These are phyloP conservation scores for Torulaspora gathmanii DNA, from an alignment of 805 yeast genomes.

Conservation along the genomic window DNA sequence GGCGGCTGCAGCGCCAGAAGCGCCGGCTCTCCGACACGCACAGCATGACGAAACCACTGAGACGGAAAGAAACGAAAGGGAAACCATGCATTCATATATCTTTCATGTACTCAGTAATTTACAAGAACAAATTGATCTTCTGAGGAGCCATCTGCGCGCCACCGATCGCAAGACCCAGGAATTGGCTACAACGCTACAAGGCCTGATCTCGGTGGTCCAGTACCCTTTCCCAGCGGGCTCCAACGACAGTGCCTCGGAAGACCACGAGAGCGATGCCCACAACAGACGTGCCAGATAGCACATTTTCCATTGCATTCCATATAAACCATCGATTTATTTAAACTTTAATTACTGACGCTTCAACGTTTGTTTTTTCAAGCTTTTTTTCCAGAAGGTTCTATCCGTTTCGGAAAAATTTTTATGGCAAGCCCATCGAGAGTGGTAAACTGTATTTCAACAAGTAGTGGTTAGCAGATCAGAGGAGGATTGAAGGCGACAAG, in stretches of 20 bases:
- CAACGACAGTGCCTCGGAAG: background rate
- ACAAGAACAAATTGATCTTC: constrained; percentile 16
- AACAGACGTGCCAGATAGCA: background rate
- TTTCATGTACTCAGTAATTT: constrained; percentile 14
- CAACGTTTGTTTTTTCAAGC: background rate
- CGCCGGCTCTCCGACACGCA: constrained; percentile 1
- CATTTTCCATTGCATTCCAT: background rate
- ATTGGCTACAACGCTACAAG: constrained; percentile 5
- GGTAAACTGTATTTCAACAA: background rate
- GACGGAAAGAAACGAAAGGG: constrained; percentile 10
- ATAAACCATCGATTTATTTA: background rate
- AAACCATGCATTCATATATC: constrained; percentile 13
- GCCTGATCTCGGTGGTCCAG: constrained; percentile 2
- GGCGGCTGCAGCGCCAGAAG: background rate
- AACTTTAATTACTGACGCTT: background rate
- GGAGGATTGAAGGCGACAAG: background rate
- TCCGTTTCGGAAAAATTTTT: constrained; percentile 2
- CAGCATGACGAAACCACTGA: constrained; percentile 5
- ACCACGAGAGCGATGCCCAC: background rate
- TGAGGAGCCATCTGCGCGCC: constrained; percentile 13
- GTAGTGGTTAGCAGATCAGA: background rate
- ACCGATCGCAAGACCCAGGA: constrained; percentile 10
- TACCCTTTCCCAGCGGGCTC: constrained; percentile 1
- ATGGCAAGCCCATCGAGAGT: background rate
- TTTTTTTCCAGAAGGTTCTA: constrained; percentile 8